Evolutionary conservation across 352 stramenopile species (phyloP).

Genomic region (Peronospora tabacina): DNA sequence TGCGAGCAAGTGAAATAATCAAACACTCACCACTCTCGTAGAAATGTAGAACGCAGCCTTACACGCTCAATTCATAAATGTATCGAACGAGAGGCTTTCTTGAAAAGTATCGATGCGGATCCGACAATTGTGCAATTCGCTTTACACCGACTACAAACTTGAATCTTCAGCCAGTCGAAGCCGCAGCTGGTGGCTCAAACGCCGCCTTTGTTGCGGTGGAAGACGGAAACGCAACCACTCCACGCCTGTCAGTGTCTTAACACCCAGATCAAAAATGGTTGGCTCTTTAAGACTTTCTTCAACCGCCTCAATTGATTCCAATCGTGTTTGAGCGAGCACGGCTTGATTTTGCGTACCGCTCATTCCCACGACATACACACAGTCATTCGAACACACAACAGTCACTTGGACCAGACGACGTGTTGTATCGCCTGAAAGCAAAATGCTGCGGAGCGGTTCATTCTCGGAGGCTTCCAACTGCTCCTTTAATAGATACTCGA

Average conservation of each 20-base stretch:
- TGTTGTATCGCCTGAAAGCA: constrained; percentile 28
- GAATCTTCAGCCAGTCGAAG: constrained; percentile 39
- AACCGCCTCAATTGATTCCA: constrained; percentile 49
- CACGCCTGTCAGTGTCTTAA: constrained; percentile 24
- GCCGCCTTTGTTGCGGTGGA: constrained; percentile 37
- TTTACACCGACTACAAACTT: constrained; percentile 17
- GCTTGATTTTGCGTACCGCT: constrained; percentile 31
- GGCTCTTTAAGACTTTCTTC: constrained; percentile 65
- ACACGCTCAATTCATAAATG: too few species aligned
- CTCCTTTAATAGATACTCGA: constrained; percentile 27
- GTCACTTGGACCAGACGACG: constrained; percentile 33
- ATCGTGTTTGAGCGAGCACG: constrained; percentile 37
- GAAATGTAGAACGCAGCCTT: too few species aligned
- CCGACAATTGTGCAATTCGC: too few species aligned
- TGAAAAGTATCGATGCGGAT: too few species aligned
- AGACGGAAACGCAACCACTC: constrained; percentile 65
- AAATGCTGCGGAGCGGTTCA: constrained; percentile 25
- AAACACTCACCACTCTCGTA: too few species aligned
- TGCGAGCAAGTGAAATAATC: too few species aligned
- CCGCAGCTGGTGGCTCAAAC: constrained; percentile 53
- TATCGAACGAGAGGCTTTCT: too few species aligned
- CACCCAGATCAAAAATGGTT: constrained; percentile 51
- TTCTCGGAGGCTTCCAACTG: constrained; percentile 21
- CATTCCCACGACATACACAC: constrained; percentile 52
- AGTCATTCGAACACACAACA: constrained; percentile 39